Evolutionary conservation across 306 rosid species (phyloP), one percentile per base, ranked within the genome.

Genomic region (Vigna trinervia): DNA sequence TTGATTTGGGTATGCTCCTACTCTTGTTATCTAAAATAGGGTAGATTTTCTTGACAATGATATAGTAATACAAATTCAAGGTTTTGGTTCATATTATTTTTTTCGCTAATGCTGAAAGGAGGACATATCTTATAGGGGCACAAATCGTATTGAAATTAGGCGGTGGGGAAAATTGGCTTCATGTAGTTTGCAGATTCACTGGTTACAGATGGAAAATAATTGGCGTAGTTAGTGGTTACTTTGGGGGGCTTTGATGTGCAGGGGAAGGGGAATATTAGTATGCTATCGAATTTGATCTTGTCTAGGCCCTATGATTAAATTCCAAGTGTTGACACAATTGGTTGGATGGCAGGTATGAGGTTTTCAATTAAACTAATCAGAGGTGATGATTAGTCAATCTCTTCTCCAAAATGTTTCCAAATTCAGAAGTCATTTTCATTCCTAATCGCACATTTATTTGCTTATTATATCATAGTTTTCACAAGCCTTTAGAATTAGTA

Each of bases 61-160:
- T 64, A 57, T 43, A 19, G 26, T 64, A 65, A 20, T 62, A 15
- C 69, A 72, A 59, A 66, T 60, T 60, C 32, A 68, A n/a, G 67
- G 78, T 73, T 77, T 69, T 69, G n/a, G 56, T 81, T 61, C 65
- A 23, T 63, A 19, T 10, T 52, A 50, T 76, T 65, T 13, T 22
- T 52, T 76, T 65, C 17, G 23, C 15, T 63, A 71, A 43, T 56
- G 32, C 26, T 63, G 14, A n/a, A 6, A 62, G 48, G 14, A 54
- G 22, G 26, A 41, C 14, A 57, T 63, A 41, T 43, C 10, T 20
- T 78, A 5, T 13, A 5, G 46, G 71, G 28, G 41, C 56, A 46
- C 54, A 39, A 69, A 11, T 45, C 14, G 14, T 74, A 8, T 76
- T 76, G 71, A 23, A 57, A n/a, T 34, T 57, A 1, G 62, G 48